phyloP scores from a whole-genome alignment of 768 basidiomycete species.

The Roridomyces roridus region DNA sequence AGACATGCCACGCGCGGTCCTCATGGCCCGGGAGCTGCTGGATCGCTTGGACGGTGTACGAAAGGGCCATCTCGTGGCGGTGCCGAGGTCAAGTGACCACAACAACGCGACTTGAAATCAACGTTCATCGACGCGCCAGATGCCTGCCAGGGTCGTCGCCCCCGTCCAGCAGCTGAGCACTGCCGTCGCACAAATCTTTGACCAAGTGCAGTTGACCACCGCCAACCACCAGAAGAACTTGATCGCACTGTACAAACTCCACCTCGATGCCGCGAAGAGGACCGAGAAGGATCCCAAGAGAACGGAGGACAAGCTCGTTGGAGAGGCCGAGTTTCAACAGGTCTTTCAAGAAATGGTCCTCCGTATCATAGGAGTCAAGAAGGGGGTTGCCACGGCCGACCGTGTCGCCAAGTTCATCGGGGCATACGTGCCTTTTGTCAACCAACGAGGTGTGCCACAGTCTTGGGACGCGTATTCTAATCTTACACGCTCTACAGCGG shows the following conservation, averaged over 20 bases:
- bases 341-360: slow-evolving; percentile 64
- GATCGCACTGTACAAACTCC: slow-evolving; percentile 82
- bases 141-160: slow-evolving; percentile 16
- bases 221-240: slow-evolving; percentile 93
- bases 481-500: slow-evolving; percentile 32
- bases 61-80: slow-evolving; percentile 25
- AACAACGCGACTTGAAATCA: too few relatives aligned
- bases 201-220: slow-evolving; percentile 74
- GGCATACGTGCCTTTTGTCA: slow-evolving; percentile 76
- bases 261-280: slow-evolving; percentile 63
- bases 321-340: slow-evolving; percentile 80
- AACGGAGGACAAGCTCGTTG: slow-evolving; percentile 56
- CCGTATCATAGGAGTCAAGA: slow-evolving; percentile 75
- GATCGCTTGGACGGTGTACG: slow-evolving; percentile 36
- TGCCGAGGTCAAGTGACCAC: too few relatives aligned
- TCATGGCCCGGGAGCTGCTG: slow-evolving; percentile 67
- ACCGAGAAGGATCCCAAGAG: slow-evolving; percentile 58
- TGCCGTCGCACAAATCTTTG: slow-evolving; percentile 70
- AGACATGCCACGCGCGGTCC: slow-evolving; percentile 85
- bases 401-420: slow-evolving; percentile 82
- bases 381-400: slow-evolving; percentile 79
- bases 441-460: slow-evolving; percentile 68
- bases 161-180: slow-evolving; percentile 19
- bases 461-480: background rate
- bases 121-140: background rate